A percentile compares a stretch with the other conserved stretches of the same genome.
These are phyloP conservation scores for Manihot esculenta DNA, from an alignment of 441 rosid species.

Conservation along the genomic window DNA sequence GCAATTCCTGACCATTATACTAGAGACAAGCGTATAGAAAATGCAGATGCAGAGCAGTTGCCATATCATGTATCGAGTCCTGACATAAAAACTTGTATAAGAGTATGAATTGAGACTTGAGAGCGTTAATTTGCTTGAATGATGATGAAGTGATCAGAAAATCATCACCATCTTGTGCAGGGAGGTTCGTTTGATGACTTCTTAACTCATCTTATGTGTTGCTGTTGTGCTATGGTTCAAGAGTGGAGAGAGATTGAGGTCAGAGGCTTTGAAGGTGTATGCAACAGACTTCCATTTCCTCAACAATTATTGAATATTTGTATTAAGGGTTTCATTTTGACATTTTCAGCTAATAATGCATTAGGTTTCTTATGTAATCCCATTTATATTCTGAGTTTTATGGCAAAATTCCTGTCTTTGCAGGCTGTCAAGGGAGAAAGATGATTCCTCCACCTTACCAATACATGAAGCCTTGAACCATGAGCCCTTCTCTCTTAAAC, in stretches of 20 bases:
- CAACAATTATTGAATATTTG: neutral
- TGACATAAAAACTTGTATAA: too few relatives aligned
- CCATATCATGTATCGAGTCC: too few relatives aligned
- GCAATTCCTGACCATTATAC: too few relatives aligned
- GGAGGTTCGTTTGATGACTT: conserved; percentile 41
- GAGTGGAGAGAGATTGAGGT: conserved; percentile 46
- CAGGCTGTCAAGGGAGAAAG: conserved; percentile 38
- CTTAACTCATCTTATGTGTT: conserved; percentile 43
- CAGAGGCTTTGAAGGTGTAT: conserved; percentile 31
- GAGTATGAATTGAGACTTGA: too few relatives aligned
- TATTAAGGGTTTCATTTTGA: neutral
- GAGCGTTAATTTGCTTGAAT: too few relatives aligned
- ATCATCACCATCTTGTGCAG: conserved; percentile 11
- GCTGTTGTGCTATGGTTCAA: conserved; percentile 49
- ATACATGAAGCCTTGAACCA: conserved; percentile 38
- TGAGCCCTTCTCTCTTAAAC: neutral
- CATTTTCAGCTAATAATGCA: neutral
- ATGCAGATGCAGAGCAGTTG: too few relatives aligned
- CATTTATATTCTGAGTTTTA: too few relatives aligned
- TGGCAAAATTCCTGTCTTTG: conserved; percentile 2
- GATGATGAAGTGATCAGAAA: too few relatives aligned
- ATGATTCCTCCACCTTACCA: conserved; percentile 48
- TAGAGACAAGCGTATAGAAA: too few relatives aligned
- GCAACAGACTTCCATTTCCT: neutral
- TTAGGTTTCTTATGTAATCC: neutral